phyloP scores from a whole-genome alignment of 75 land plant species.

The Pinus albicaulis region DNA sequence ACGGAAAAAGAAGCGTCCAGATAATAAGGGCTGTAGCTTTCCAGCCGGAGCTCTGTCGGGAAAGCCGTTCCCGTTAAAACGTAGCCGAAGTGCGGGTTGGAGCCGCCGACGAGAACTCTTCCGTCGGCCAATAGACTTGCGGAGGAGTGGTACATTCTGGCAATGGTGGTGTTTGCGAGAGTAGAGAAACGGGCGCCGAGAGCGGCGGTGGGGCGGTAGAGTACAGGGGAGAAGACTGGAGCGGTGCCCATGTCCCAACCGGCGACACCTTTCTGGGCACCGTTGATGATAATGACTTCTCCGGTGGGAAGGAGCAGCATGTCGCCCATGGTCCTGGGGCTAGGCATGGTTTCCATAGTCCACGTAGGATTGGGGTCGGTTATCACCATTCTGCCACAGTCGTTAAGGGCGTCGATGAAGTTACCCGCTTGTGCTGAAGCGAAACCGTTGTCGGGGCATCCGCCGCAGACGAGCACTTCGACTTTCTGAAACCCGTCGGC shows the following conservation, averaged over 20 bases:
- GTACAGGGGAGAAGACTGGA: constrained; percentile 5
- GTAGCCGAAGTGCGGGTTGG: constrained; percentile 20
- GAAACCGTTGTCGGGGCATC: constrained; percentile 41
- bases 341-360: constrained; percentile 67
- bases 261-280: constrained; percentile 46
- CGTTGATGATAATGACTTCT: constrained; percentile 68
- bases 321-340: constrained; percentile 64
- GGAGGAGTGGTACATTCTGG: constrained; percentile 31
- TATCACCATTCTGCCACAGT: constrained; percentile 54
- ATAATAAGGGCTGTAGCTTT: constrained; percentile 40
- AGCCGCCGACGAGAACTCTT: constrained; percentile 19
- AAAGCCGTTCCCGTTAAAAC: constrained; percentile 33
- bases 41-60: constrained; percentile 65
- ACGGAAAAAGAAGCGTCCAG: background rate
- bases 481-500: constrained; percentile 12
- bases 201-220: constrained; percentile 6
- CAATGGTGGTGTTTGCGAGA: constrained; percentile 2
- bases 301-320: constrained; percentile 70
- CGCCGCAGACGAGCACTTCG: constrained; percentile 72
- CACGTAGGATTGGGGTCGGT: constrained; percentile 52
- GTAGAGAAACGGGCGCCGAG: background rate
- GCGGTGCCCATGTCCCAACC: constrained; percentile 14
- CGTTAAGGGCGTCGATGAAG: constrained; percentile 30
- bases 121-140: constrained; percentile 23
- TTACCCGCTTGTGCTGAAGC: background rate